Base-by-base conservation (phyloP, 2,329 filamentous ascomycete species). In the Beauveria varroae region DNA sequence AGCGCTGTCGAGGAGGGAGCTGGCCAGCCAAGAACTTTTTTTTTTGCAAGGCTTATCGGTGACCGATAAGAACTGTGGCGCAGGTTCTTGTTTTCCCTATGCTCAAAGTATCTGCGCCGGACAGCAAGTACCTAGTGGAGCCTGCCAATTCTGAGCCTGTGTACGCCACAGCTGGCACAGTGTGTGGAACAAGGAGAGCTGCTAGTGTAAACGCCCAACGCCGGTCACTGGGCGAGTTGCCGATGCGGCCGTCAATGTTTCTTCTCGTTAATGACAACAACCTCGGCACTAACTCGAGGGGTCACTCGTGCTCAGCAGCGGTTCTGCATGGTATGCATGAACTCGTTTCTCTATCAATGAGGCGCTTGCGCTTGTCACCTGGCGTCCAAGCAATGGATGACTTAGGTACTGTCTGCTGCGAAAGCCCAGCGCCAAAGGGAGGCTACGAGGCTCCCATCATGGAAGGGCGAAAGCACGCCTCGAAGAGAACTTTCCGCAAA, bases 31-130 rank as follows among this genome's bases (percentile, higher is more conserved):
- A 60, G 52, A 56, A 56, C 44, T 55, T 61, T 60, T 61, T 55
- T 55, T 61, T 54, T 52, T 54, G n/a, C 10, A 40, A 40, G 51
- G 28, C 58, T 61, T 61, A 61, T 61, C 58, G 30, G 58, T 5
- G 24, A 46, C 41, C 49, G 57, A 60, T 60, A 60, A 60, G 57
- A 43, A n/a, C 24, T 52, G 56, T 51, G 56, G 56, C 56, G 56
- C 20, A 40, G 43, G 26, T 34, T 34, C 10, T 34, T 34, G 28
- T 34, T 14, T 14, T 34, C 10, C 30, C 22, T 8, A 6, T 20
- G 22, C 28, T 43, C 37, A 8, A 54, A 22, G 49, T 37, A 53
- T n/a, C 22, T 30, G 14, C 37, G 34, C 20, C 5, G 8, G 18
- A 10, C 9, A 44, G 18, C 49, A 22, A 43, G 37, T 53, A 40